These are phyloP conservation scores for Trichosporon faecale DNA, from an alignment of 1,284 basidiomycete species.

Conservation along the genomic window DNA sequence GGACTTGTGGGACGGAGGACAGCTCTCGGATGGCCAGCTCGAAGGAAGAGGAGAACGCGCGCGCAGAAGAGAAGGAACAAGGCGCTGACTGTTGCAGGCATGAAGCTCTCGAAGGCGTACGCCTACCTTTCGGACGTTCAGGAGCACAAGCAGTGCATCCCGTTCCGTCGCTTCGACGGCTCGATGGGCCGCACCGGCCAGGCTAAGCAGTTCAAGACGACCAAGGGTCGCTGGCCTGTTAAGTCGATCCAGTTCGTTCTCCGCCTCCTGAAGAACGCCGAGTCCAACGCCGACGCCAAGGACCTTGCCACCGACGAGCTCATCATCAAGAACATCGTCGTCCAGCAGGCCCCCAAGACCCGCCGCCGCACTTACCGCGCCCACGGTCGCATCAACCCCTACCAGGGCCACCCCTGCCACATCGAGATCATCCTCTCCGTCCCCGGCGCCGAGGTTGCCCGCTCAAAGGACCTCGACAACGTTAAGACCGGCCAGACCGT, in stretches of 20 bases:
- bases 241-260: constrained; percentile 97
- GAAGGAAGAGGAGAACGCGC: neutral
- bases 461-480: constrained; percentile 74
- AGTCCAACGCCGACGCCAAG: constrained; percentile 98
- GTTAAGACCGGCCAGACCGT: constrained; percentile 52
- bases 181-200: constrained; percentile 96
- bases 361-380: constrained; percentile 99
- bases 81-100: constrained; percentile 57
- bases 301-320: constrained; percentile 90
- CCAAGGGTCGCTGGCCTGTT: constrained; percentile 99
- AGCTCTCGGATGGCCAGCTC: no score
- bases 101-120: constrained; percentile 95
- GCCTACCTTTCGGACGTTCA: constrained; percentile 89
- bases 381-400: constrained; percentile 89
- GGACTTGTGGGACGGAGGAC: neutral
- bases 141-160: constrained; percentile 96
- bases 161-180: constrained; percentile 95
- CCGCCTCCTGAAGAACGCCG: constrained; percentile 95
- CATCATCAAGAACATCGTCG: constrained; percentile 92
- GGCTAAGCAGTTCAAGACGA: constrained; percentile 96
- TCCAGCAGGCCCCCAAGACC: constrained; percentile 99
- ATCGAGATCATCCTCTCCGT: constrained; percentile 88
- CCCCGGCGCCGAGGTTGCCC: constrained; percentile 76
- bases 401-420: constrained; percentile 89
- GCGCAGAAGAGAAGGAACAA: neutral